Evolutionary conservation across 495 filamentous ascomycete genomes (phyloP).

Genomic region (Trichoderma asperelloides): DNA sequence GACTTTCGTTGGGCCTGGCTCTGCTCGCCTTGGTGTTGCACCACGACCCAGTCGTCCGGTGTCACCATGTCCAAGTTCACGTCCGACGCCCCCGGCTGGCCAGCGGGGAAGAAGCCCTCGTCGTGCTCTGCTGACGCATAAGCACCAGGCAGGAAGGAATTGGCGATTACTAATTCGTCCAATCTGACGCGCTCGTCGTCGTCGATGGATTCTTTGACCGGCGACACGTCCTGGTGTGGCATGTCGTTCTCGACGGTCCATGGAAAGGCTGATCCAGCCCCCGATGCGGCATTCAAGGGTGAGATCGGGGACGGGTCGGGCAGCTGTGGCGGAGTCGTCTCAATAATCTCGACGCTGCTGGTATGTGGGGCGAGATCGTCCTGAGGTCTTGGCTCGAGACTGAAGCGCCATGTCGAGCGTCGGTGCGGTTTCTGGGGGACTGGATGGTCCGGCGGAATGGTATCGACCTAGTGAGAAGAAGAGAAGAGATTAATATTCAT

Average conservation of each 20-base stretch:
- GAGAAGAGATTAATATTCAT: conserved; percentile 7
- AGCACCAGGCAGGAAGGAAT: neutral
- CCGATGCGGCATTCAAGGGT: conserved; percentile 16
- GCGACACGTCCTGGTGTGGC: neutral
- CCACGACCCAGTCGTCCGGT: conserved; percentile 28
- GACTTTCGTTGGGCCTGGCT: neutral
- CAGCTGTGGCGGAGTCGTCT: conserved; percentile 15
- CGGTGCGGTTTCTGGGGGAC: neutral
- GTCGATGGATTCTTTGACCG: neutral
- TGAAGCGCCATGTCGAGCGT: neutral
- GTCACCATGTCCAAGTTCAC: conserved; percentile 12
- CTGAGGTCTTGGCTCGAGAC: conserved; percentile 2
- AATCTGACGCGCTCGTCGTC: neutral
- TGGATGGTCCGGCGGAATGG: neutral
- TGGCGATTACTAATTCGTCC: neutral
- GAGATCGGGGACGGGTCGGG: conserved; percentile 18
- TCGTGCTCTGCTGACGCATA: neutral
- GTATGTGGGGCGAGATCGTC: conserved; percentile 3
- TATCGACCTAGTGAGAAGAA: conserved; percentile 1
- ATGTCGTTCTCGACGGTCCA: neutral
- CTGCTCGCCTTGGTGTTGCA: conserved; percentile 17
- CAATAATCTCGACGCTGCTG: conserved; percentile 1
- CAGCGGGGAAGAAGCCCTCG: neutral
- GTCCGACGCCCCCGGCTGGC: neutral
- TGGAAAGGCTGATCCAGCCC: conserved; percentile 10